phyloP scores from a whole-genome alignment of 75 land plant species.

The Isoetes taiwanensis region DNA sequence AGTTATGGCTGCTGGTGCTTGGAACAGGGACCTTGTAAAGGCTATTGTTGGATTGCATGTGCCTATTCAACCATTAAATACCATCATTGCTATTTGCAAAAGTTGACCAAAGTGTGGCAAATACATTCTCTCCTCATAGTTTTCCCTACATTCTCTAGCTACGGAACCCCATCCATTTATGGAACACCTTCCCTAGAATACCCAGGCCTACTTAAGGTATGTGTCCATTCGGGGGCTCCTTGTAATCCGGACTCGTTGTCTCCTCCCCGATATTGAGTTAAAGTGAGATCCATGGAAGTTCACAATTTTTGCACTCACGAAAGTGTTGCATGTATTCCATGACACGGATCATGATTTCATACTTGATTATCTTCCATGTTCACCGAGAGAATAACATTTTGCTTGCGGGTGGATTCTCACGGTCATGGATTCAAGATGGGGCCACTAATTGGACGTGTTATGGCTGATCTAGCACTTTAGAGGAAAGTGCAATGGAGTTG shows the following conservation, averaged over 20 bases:
- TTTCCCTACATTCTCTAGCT: conserved; percentile 69
- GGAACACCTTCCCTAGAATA: conserved; percentile 79
- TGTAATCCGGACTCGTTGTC: conserved; percentile 85
- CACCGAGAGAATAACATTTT: too few relatives aligned
- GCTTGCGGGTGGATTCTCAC: conserved; percentile 70
- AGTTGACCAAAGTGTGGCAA: conserved; percentile 31
- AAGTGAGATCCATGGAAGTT: too few relatives aligned
- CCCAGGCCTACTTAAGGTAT: conserved; percentile 68
- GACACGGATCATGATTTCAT: conserved; percentile 88
- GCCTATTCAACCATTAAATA: conserved; percentile 65
- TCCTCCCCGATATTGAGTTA: too few relatives aligned
- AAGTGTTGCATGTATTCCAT: conserved; percentile 83
- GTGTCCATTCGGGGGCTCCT: conserved; percentile 43
- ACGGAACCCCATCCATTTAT: conserved; percentile 51
- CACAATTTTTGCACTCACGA: too few relatives aligned
- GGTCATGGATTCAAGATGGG: conserved; percentile 98
- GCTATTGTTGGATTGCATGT: conserved; percentile 30
- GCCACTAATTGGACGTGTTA: conserved; percentile 56
- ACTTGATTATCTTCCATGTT: conserved; percentile 61
- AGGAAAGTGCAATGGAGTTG: conserved; percentile 43
- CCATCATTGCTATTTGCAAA: conserved; percentile 57
- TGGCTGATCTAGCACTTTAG: conserved; percentile 51
- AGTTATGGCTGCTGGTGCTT: conserved; percentile 71
- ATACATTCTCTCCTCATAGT: conserved; percentile 26
- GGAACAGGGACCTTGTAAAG: conserved; percentile 46